These are phyloP conservation scores for Xylariaceae sp. DNA, from an alignment of 2,329 filamentous ascomycete species.

Conservation along the genomic window DNA sequence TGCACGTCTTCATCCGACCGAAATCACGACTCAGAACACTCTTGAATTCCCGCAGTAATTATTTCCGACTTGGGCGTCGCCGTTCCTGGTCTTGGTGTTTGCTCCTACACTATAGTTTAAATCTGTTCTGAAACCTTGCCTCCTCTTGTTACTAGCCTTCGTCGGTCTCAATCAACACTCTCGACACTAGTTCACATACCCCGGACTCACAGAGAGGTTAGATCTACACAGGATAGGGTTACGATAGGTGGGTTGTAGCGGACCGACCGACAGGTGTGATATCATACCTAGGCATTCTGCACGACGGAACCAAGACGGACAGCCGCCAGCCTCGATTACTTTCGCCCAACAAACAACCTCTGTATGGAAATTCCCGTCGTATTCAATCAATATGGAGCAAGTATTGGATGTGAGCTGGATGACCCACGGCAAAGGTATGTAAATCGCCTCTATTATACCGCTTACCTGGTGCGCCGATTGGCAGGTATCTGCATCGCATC, in stretches of 20 bases:
- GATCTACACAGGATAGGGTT: not conserved
- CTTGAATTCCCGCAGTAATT: too few relatives aligned
- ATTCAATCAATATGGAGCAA: slow-evolving; percentile 68
- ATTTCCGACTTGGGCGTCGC: not conserved
- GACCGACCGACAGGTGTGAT: not conserved
- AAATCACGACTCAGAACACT: not conserved
- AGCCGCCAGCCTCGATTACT: not conserved
- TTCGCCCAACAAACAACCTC: not conserved
- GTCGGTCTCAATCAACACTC: not conserved
- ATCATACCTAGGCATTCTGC: not conserved
- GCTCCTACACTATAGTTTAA: too few relatives aligned
- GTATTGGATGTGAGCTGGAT: slow-evolving; percentile 92
- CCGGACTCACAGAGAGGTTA: not conserved
- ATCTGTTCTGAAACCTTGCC: slow-evolving; percentile 6
- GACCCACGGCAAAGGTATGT: slow-evolving; percentile 80
- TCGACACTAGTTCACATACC: not conserved
- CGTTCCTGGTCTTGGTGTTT: not conserved
- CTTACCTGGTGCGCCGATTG: not conserved
- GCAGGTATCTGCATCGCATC: not conserved
- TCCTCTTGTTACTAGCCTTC: not conserved
- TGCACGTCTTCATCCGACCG: not conserved
- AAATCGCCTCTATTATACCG: slow-evolving; percentile 2
- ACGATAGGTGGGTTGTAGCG: not conserved
- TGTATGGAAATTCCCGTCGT: not conserved
- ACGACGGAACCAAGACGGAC: not conserved